phyloP scores from a whole-genome alignment of 164 flowering plant species.

The Buxus sempervirens region DNA sequence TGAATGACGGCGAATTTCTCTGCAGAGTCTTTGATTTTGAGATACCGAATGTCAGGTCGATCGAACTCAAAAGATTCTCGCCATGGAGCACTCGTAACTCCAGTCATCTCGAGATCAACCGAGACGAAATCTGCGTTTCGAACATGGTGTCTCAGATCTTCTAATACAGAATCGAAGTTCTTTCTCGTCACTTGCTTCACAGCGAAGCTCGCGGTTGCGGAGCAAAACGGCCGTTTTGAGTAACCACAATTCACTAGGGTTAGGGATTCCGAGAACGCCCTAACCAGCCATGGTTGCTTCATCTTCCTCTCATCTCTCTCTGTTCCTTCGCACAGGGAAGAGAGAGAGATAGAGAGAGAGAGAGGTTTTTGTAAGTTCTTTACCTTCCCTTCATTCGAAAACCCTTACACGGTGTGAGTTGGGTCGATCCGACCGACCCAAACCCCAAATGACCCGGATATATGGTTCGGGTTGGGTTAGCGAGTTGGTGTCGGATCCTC shows the following conservation, averaged over 20 bases:
- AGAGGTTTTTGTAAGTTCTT: too few species aligned
- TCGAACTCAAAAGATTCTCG: constrained; percentile 77
- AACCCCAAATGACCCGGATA: too few species aligned
- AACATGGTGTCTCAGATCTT: constrained; percentile 49
- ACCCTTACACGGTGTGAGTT: too few species aligned
- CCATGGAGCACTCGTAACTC: constrained; percentile 92
- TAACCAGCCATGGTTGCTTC: constrained; percentile 22
- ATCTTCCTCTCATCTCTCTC: constrained; percentile 20
- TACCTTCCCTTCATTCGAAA: too few species aligned
- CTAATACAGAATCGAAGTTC: constrained; percentile 67
- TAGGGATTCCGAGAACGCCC: constrained; percentile 29
- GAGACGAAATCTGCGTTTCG: constrained; percentile 82
- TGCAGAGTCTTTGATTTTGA: constrained; percentile 91
- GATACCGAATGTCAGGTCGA: constrained; percentile 61
- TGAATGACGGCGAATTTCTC: constrained; percentile 93
- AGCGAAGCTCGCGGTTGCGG: constrained; percentile 32
- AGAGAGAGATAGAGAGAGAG: constrained; percentile 4
- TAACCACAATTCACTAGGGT: constrained; percentile 13
- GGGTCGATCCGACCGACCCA: too few species aligned
- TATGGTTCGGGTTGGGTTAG: too few species aligned
- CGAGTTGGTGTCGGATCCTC: too few species aligned
- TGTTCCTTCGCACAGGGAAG: too few species aligned
- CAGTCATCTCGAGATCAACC: constrained; percentile 92
- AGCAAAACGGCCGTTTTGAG: constrained; percentile 11
- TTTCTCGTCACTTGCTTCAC: constrained; percentile 70